Conservation (phyloP, 257 asterid genomes). For the Cordia subcordata region DNA sequence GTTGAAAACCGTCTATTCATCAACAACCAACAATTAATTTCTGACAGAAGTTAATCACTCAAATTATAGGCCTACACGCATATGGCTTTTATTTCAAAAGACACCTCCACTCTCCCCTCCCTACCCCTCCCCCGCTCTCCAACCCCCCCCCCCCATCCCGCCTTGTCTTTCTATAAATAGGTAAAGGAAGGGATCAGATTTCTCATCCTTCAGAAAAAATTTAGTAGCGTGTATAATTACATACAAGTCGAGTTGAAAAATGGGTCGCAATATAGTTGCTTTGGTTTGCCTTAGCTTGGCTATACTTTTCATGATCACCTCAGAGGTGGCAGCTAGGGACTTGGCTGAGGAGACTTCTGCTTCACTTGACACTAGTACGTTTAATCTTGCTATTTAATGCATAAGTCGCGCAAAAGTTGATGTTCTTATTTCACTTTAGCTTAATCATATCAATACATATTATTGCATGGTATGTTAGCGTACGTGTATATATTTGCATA, state of each 20-base stretch:
- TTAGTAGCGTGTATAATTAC: no score
- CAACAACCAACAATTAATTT: no score
- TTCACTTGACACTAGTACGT: conserved; percentile 1
- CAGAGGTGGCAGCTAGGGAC: conserved; percentile 9
- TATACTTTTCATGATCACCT: conserved; percentile 7
- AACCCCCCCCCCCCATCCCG: no score
- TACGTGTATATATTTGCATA: no score
- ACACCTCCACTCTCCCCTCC: no score
- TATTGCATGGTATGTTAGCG: no score
- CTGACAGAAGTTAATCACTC: no score
- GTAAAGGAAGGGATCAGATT: not conserved
- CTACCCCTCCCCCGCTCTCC: no score
- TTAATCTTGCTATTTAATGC: not conserved
- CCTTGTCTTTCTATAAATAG: conserved; percentile 1
- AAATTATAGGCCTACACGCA: no score
- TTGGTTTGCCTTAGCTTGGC: conserved; percentile 1
- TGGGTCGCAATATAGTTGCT: conserved; percentile 5
- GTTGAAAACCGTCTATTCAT: no score
- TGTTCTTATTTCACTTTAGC: not conserved
- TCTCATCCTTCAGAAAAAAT: not conserved
- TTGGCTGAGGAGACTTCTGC: conserved; percentile 10
- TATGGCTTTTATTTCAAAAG: no score
- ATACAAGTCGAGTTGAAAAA: not conserved
- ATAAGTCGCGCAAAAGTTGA: not conserved
- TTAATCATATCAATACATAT: not conserved